These are phyloP conservation scores for Agapanthus africanus DNA, from an alignment of 106 monocot species.

Conservation along the genomic window DNA sequence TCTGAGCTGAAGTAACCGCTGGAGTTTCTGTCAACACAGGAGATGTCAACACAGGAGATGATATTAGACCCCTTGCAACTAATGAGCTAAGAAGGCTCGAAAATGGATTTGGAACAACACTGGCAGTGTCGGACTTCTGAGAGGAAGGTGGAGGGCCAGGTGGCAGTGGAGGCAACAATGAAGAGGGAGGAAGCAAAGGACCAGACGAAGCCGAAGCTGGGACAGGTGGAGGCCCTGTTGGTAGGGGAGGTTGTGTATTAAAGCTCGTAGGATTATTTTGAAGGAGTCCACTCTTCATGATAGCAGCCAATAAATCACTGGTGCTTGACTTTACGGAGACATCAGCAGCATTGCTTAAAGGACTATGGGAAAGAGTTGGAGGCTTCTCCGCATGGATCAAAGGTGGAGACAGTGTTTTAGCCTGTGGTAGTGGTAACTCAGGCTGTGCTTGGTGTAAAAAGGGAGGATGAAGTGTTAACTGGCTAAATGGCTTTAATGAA, in stretches of 20 bases:
- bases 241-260: slow-evolving; percentile 54
- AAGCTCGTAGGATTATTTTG: slow-evolving; percentile 17
- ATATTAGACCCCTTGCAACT: slow-evolving; percentile 83
- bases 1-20: background rate
- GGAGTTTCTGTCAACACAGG: slow-evolving; percentile 1
- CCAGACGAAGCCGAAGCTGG: slow-evolving; percentile 22
- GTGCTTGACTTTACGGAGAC: slow-evolving; percentile 27
- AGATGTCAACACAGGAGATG: slow-evolving; percentile 28
- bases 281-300: slow-evolving; percentile 49
- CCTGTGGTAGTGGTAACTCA: slow-evolving; percentile 16
- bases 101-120: slow-evolving; percentile 36
- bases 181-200: slow-evolving; percentile 12
- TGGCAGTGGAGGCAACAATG: slow-evolving; percentile 60
- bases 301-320: slow-evolving; percentile 42
- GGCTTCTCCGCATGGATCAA: slow-evolving; percentile 20
- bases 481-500: slow-evolving; percentile 19
- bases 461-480: slow-evolving; percentile 23
- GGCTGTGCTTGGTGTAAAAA: slow-evolving; percentile 20
- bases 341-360: slow-evolving; percentile 20
- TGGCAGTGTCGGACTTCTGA: slow-evolving; percentile 7
- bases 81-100: slow-evolving; percentile 77
- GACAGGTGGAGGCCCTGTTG: slow-evolving; percentile 58
- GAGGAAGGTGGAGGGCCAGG: slow-evolving; percentile 52
- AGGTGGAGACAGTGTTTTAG: slow-evolving; percentile 15
- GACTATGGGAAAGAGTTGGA: slow-evolving; percentile 9